Evolutionary conservation across 495 filamentous ascomycete genomes (phyloP).

Genomic region (Aspergillus olivimuriae): DNA sequence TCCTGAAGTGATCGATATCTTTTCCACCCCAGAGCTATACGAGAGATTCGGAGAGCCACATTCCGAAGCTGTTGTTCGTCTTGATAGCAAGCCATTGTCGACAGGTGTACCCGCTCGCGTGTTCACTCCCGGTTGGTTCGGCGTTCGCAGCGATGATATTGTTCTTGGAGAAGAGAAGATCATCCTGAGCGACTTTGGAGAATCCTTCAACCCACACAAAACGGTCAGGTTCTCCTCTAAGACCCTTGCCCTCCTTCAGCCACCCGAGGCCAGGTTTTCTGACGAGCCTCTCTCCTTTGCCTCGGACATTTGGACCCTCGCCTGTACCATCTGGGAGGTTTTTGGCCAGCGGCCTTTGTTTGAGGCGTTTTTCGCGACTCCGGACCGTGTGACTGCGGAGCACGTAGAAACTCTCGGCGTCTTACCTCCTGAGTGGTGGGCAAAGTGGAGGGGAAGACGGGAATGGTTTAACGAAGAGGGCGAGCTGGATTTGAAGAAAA

Average conservation of each 20-base stretch:
- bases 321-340: constrained; percentile 26
- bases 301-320: constrained; percentile 28
- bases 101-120: constrained; percentile 4
- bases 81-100: constrained; percentile 13
- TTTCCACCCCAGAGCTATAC: constrained; percentile 15
- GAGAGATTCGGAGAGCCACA: constrained; percentile 15
- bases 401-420: constrained; percentile 20
- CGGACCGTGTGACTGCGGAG: constrained; percentile 21
- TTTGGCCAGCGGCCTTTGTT: constrained; percentile 24
- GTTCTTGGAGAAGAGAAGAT: constrained; percentile 10
- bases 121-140: constrained; percentile 14
- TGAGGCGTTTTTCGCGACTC: constrained; percentile 11
- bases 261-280: constrained; percentile 19
- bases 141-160: constrained; percentile 13
- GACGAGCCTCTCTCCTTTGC: constrained; percentile 23
- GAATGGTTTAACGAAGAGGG: constrained; percentile 17
- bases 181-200: constrained; percentile 21
- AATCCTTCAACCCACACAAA: constrained; percentile 17
- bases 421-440: constrained; percentile 26
- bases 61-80: constrained; percentile 13
- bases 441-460: constrained; percentile 1
- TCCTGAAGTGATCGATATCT: constrained; percentile 8
- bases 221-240: constrained; percentile 10
- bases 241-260: constrained; percentile 16
- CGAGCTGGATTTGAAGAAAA: constrained; percentile 7